Conservation (phyloP, 192 early-diverging fungal genomes). For the Obelidium mucronatum region DNA sequence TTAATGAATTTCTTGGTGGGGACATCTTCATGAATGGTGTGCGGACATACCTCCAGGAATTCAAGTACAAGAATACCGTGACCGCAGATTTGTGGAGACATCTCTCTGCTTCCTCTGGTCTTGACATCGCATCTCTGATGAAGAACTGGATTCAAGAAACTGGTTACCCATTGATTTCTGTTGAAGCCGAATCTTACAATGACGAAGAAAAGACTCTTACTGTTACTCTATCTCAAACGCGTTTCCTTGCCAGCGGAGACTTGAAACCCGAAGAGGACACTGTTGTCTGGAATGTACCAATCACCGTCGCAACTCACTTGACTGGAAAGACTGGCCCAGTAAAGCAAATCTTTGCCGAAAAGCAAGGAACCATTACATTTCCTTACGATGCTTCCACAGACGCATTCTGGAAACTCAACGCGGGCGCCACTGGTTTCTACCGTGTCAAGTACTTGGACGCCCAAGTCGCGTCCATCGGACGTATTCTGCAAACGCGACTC, state of each 20-base stretch:
- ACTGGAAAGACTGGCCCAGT: constrained; percentile 52
- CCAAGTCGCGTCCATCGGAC: constrained; percentile 44
- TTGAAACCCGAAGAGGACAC: constrained; percentile 77
- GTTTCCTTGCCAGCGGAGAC: constrained; percentile 85
- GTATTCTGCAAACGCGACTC: constrained; percentile 60
- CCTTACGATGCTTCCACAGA: constrained; percentile 45
- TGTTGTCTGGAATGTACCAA: constrained; percentile 85
- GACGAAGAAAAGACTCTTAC: constrained; percentile 50
- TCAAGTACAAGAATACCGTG: constrained; percentile 84
- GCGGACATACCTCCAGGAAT: constrained; percentile 75
- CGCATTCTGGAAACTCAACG: constrained; percentile 88
- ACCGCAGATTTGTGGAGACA: constrained; percentile 90
- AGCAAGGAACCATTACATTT: constrained; percentile 53
- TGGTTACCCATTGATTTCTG: constrained; percentile 85
- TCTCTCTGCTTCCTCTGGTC: constrained; percentile 77
- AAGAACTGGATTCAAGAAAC: constrained; percentile 83
- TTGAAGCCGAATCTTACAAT: constrained; percentile 64
- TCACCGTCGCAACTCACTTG: constrained; percentile 60
- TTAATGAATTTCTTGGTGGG: constrained; percentile 63
- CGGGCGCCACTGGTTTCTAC: constrained; percentile 81
- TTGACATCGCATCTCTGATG: constrained; percentile 85
- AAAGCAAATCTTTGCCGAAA: constrained; percentile 59
- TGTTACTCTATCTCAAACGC: constrained; percentile 75
- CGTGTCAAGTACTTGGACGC: constrained; percentile 69
- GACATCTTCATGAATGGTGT: constrained; percentile 51